These are phyloP conservation scores for Colletotrichum lupini DNA, from an alignment of 2,329 filamentous ascomycete species.

Conservation along the genomic window DNA sequence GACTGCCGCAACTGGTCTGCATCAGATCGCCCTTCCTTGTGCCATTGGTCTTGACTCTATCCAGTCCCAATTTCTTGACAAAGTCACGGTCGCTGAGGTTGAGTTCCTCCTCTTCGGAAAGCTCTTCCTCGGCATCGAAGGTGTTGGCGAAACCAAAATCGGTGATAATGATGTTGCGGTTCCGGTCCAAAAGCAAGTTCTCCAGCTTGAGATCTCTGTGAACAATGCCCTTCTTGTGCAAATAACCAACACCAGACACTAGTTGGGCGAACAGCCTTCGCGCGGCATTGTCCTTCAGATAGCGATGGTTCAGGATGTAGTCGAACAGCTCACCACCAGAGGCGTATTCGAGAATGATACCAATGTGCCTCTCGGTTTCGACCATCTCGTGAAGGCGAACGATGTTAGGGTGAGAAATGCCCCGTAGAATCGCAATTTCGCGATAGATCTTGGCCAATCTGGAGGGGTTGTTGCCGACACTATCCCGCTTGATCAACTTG, in stretches of 20 bases:
- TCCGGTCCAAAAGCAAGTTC: conserved; percentile 93
- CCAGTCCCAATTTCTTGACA: conserved; percentile 86
- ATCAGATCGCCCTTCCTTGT: conserved; percentile 91
- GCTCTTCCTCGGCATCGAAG: conserved; percentile 88
- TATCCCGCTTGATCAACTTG: conserved; percentile 95
- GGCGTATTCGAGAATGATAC: conserved; percentile 97
- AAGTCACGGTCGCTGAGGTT: conserved; percentile 88
- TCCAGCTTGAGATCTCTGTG: conserved; percentile 97
- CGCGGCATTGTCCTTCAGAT: conserved; percentile 92
- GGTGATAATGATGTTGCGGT: conserved; percentile 99
- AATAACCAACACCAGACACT: conserved; percentile 94
- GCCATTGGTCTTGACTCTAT: conserved; percentile 80
- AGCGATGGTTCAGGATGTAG: conserved; percentile 96
- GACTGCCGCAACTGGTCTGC: conserved; percentile 98
- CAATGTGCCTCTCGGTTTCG: conserved; percentile 95
- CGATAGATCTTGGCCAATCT: conserved; percentile 96
- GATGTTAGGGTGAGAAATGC: conserved; percentile 94
- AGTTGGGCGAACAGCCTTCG: conserved; percentile 94
- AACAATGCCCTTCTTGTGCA: conserved; percentile 98
- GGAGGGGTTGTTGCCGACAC: conserved; percentile 86
- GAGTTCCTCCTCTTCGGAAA: conserved; percentile 90
- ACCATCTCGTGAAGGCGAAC: conserved; percentile 98
- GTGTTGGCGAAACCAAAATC: conserved; percentile 99
- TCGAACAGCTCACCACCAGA: conserved; percentile 98
- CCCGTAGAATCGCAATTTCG: conserved; percentile 90